A percentile compares a stretch with the other conserved stretches of the same genome.
Evolutionary conservation across 1,139 yeast genomes (phyloP).

Genomic region (Maudiozyma humilis): DNA sequence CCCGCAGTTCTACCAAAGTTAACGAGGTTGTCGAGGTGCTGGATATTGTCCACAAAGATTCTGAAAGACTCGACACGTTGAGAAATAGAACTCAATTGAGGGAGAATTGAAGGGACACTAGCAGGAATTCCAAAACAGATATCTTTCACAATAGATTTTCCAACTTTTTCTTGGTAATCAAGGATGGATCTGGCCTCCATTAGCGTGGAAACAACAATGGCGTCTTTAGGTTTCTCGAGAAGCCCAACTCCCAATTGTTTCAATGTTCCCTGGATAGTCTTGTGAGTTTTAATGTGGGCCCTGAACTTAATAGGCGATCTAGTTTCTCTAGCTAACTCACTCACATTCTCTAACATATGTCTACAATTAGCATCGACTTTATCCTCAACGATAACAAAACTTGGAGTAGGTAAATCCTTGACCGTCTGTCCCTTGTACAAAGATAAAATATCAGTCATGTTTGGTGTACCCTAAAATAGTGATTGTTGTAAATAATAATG

Average conservation of each 20-base stretch:
- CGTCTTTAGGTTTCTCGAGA: constrained; percentile 32
- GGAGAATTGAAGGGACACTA: constrained; percentile 42
- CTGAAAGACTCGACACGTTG: constrained; percentile 39
- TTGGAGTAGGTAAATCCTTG: constrained; percentile 46
- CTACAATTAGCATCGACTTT: constrained; percentile 35
- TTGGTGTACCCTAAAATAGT: background rate
- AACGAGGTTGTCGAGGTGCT: constrained; percentile 45
- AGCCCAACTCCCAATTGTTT: constrained; percentile 39
- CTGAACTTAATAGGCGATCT: constrained; percentile 38
- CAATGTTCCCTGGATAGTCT: constrained; percentile 42
- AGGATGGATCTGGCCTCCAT: constrained; percentile 56
- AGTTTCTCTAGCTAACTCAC: constrained; percentile 15
- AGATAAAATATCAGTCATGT: constrained; percentile 13
- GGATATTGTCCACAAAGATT: constrained; percentile 53
- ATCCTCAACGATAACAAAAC: constrained; percentile 39
- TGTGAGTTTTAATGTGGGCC: constrained; percentile 73
- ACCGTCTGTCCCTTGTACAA: constrained; percentile 18
- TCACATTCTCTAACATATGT: constrained; percentile 35
- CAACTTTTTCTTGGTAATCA: constrained; percentile 34
- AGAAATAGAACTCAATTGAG: constrained; percentile 43
- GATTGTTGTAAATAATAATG: too few species aligned
- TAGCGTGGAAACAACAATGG: constrained; percentile 63
- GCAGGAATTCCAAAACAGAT: constrained; percentile 66
- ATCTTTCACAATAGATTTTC: constrained; percentile 44
- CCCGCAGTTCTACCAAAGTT: constrained; percentile 30